Evolutionary conservation across 192 early-diverging fungal genomes (phyloP).

Genomic region (Coemansia sp.): DNA sequence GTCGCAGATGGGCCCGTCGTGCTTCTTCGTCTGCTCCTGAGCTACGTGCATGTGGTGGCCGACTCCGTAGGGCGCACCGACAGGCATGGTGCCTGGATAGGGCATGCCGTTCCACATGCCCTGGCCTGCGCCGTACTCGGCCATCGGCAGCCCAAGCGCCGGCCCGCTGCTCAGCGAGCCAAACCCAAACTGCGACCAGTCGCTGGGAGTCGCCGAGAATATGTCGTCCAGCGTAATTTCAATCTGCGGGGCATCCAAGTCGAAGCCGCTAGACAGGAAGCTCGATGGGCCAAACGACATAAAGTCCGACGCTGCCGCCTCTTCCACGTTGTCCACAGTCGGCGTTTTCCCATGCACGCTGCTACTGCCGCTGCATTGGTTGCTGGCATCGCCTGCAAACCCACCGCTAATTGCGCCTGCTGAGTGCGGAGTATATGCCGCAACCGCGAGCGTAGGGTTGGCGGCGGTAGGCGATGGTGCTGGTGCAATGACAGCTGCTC

Average conservation of each 20-base stretch:
- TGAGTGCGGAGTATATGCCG: not conserved
- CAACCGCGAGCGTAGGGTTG: not conserved
- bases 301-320: conserved; percentile 51
- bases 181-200: conserved; percentile 54
- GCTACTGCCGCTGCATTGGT: conserved; percentile 4
- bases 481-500: not conserved
- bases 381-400: not conserved
- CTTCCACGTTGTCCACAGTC: conserved; percentile 14
- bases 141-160: conserved; percentile 41
- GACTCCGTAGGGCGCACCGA: conserved; percentile 36
- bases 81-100: conserved; percentile 36
- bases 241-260: conserved; percentile 56
- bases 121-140: conserved; percentile 33
- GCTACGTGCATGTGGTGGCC: conserved; percentile 13
- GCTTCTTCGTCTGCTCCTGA: conserved; percentile 34
- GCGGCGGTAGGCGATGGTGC: not conserved
- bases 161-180: conserved; percentile 25
- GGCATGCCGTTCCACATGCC: conserved; percentile 47
- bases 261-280: conserved; percentile 54
- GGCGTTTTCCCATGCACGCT: conserved; percentile 5
- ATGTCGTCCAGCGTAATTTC: conserved; percentile 59
- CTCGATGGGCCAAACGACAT: conserved; percentile 57
- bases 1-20: conserved; percentile 59
- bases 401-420: conserved; percentile 1
- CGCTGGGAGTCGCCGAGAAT: conserved; percentile 48